Base-by-base conservation (phyloP, 768 basidiomycete genomes). In the Cystobasidiopsis lactophilus region DNA sequence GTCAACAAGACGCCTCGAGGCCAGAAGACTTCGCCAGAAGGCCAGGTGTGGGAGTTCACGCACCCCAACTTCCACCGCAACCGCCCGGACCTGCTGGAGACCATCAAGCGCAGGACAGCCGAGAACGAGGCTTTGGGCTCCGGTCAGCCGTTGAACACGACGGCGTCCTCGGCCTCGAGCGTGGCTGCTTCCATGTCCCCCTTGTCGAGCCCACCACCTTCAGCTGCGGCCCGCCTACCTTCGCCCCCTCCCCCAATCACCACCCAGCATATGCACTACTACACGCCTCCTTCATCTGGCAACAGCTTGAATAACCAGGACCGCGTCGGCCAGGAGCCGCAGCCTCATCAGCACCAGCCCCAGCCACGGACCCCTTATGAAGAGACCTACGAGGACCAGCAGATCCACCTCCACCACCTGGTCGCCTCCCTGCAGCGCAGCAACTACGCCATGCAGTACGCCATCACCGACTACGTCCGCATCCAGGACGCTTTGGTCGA, bases 11-110 rank as follows among this genome's bases (percentile, higher is more conserved):
- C 82, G 3, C 82, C 82, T 24, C 79, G 84, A 45, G 79, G 82
- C 4, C 80, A 84, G 63, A 76, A 82, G 57, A 80, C 81, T 0
- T 79, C 82, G 13, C 74, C 78, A 13, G 78, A 82, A 62, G 77
- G 79, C 33, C 82, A 85, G 66, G 80, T 77, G 3, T 85, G 82
- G 82, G 83, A 85, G 64, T 85, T 88, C 66, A 81, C 79, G 3
- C 84, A 88, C 64, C 77, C 77, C 66, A 82, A 84, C 61, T 85
- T 86, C 66, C 70, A 83, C 21, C 79, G 81, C 40, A 83, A 76
- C 0, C 75, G 81, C 10, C 77, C 79, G 24, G 83, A 85, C 64
- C 70, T 85, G 40, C 71, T 85, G 11, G 82, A 85, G 61, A 80
- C 80, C 60, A 86, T 86, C 63, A 84, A 82, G 66, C 76, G 84